Evolutionary conservation across 768 basidiomycete species (phyloP), one percentile per base, ranked within the genome.

Genomic region (Suillus occidentalis): DNA sequence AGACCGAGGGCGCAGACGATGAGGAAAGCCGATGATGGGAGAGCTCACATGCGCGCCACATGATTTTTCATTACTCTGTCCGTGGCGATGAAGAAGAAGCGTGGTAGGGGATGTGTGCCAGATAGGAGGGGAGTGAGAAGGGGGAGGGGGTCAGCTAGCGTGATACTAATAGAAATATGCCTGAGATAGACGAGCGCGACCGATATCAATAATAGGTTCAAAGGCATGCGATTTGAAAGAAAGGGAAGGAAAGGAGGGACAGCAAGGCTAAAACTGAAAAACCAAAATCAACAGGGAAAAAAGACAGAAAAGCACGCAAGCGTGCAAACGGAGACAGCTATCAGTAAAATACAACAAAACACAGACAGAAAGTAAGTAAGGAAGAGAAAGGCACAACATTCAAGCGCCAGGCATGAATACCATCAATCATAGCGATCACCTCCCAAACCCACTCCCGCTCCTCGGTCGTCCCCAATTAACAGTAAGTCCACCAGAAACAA

Each of bases 391-490:
- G 57, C n/a, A n/a, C 12, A 37, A 25, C 8, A 25, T 52, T 58
- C 57, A 40, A 58, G 40, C 57, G 16, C 57, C 57, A 39, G 57
- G 57, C 14, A 39, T 58, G 57, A 58, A 58, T 13, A 2, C 8
- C 56, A 6, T 39, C 22, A 25, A 14, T 56, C n/a, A 55, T 12
- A 34, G 8, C 7, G 2, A 36, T 75, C 58, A 76, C 60, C 69
- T 75, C 52, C 73, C 73, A 60, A 67, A 72, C 42, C 71, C 74
- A 22, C 65, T 66, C 28, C 73, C 73, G 2, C 67, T 71, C 55
- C 73, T 70, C 14, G 75, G 75, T 28, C 73, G 61, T 1, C 71
- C 70, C 73, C 73, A 75, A 34, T 73, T 76, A 2, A 73, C 73
- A 34, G 70, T 75, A 66, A 75, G 58, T 45, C 72, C 73, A 10